These are phyloP conservation scores for Colletotrichum cereale DNA, from an alignment of 2,329 filamentous ascomycete species.

Conservation along the genomic window DNA sequence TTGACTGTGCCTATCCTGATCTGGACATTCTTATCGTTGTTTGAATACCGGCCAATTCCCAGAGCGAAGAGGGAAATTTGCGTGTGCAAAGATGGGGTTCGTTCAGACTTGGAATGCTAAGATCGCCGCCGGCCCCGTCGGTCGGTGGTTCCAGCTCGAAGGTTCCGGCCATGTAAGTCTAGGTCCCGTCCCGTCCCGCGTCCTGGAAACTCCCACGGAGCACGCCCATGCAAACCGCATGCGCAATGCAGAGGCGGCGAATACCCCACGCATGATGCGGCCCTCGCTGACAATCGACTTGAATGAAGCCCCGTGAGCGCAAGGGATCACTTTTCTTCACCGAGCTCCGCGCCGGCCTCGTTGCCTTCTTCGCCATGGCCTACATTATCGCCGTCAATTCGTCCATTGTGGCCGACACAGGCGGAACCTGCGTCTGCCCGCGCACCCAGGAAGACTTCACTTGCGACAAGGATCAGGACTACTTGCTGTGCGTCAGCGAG, in stretches of 20 bases:
- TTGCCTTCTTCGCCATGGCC: slow-evolving; percentile 78
- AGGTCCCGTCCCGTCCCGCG: slow-evolving; percentile 5
- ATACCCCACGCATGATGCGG: not conserved
- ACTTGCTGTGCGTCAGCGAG: slow-evolving; percentile 72
- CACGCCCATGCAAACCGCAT: not conserved
- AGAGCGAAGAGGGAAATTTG: not conserved
- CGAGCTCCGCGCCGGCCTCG: slow-evolving; percentile 84
- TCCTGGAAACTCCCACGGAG: not conserved
- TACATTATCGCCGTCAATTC: slow-evolving; percentile 68
- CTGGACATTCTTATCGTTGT: not conserved
- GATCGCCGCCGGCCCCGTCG: slow-evolving; percentile 75
- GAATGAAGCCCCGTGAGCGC: slow-evolving; percentile 73
- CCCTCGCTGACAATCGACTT: slow-evolving; percentile 11
- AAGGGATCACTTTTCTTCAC: slow-evolving; percentile 85
- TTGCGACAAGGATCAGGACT: slow-evolving; percentile 68
- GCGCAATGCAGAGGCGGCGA: not conserved
- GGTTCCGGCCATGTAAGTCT: slow-evolving; percentile 83
- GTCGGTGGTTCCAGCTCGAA: slow-evolving; percentile 83
- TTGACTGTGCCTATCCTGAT: not conserved
- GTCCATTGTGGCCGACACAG: slow-evolving; percentile 70
- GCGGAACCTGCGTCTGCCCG: slow-evolving; percentile 82
- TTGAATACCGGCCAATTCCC: not conserved
- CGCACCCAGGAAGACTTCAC: slow-evolving; percentile 61
- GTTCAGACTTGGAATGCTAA: slow-evolving; percentile 63
- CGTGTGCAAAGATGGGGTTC: slow-evolving; percentile 58